phyloP scores from a whole-genome alignment of 345 rosid genomes.

The Acer saccharum region DNA sequence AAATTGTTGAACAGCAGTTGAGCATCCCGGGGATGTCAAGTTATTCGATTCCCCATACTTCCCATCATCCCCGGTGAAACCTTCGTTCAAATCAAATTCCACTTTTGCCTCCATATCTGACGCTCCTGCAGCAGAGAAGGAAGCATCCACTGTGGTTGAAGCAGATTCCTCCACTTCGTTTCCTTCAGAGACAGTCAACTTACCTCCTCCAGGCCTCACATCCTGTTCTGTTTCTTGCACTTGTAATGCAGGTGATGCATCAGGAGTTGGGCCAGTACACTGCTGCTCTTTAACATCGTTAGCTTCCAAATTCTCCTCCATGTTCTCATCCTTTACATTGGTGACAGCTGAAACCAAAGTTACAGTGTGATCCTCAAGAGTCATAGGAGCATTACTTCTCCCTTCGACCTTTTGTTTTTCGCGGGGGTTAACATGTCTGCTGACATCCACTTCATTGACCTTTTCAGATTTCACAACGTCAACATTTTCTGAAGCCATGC shows the following conservation, averaged over 20 bases:
- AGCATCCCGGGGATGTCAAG: conserved; percentile 34
- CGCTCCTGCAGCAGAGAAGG: conserved; percentile 32
- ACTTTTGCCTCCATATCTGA: conserved; percentile 58
- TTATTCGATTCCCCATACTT: conserved; percentile 42
- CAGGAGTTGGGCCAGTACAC: conserved; percentile 16
- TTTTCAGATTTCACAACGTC: conserved; percentile 41
- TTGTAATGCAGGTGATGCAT: conserved; percentile 10
- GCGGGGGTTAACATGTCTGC: conserved; percentile 16
- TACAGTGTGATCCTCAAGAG: conserved; percentile 15
- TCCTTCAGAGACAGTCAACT: conserved; percentile 34
- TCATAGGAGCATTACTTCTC: conserved; percentile 23
- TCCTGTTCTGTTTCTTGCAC: conserved; percentile 34
- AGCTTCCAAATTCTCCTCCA: conserved; percentile 32
- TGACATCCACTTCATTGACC: conserved; percentile 25
- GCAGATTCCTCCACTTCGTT: conserved; percentile 51
- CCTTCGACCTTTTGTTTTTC: conserved; percentile 31
- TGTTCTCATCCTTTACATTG: conserved; percentile 33
- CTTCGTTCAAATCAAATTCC: conserved; percentile 88
- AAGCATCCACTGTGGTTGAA: conserved; percentile 31
- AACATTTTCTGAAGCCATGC: conserved; percentile 15
- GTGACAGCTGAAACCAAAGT: conserved; percentile 27
- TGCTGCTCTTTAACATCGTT: conserved; percentile 23
- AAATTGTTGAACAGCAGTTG: conserved; percentile 48
- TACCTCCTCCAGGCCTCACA: conserved; percentile 35
- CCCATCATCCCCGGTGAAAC: conserved; percentile 61